These are phyloP conservation scores for Groenewaldozyma salmanticensis DNA, from an alignment of 805 yeast genomes.

Conservation along the genomic window DNA sequence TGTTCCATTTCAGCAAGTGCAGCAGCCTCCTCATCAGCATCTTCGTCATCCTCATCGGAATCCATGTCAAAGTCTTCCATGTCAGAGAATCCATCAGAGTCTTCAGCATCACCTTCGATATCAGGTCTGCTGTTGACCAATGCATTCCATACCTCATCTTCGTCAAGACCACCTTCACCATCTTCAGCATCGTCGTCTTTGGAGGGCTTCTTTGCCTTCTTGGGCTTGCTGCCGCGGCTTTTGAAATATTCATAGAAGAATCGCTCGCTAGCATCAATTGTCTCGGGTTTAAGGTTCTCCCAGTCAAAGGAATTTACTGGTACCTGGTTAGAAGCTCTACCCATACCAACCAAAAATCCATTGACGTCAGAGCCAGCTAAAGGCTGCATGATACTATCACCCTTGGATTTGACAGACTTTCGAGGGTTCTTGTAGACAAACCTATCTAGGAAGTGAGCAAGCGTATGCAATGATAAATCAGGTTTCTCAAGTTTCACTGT, in stretches of 20 bases:
- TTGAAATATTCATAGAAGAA: constrained; percentile 83
- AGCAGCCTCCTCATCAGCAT: constrained; percentile 19
- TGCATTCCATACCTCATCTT: constrained; percentile 75
- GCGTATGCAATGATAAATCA: constrained; percentile 78
- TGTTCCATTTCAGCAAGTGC: constrained; percentile 16
- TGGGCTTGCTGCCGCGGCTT: constrained; percentile 32
- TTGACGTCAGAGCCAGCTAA: constrained; percentile 67
- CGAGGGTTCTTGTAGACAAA: constrained; percentile 92
- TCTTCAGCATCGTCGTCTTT: constrained; percentile 29
- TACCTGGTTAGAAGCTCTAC: constrained; percentile 20
- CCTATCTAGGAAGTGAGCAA: constrained; percentile 86
- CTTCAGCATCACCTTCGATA: constrained; percentile 53
- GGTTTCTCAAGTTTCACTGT: constrained; percentile 49
- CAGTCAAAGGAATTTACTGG: constrained; percentile 86
- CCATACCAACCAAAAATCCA: constrained; percentile 9
- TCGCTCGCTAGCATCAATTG: constrained; percentile 75
- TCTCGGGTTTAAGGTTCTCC: constrained; percentile 48
- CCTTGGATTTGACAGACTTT: constrained; percentile 56
- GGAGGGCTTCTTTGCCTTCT: constrained; percentile 19
- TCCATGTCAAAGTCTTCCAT: constrained; percentile 15
- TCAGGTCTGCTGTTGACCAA: constrained; percentile 67
- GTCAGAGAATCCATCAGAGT: constrained; percentile 36
- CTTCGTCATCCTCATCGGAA: constrained; percentile 28
- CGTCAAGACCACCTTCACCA: constrained; percentile 33
- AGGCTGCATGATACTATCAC: constrained; percentile 96